Evolutionary conservation across 2,329 filamentous ascomycete genomes (phyloP), one percentile per base, ranked within the genome.

Genomic region (Bipolaris zeicola): DNA sequence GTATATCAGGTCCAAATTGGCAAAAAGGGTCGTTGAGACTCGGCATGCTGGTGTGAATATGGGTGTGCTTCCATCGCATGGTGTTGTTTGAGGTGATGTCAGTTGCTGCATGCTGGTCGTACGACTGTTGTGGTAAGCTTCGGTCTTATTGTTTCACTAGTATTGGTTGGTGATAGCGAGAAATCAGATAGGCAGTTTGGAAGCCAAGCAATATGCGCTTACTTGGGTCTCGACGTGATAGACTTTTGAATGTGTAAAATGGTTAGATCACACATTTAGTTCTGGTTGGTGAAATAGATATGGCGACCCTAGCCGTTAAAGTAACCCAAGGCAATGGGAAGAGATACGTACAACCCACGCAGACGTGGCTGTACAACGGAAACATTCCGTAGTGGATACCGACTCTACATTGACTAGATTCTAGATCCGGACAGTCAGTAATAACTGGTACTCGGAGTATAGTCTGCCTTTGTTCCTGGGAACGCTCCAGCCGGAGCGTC

Each of bases 401-500:
- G 5, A 26, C 34, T 3, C 2, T 5, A 3, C 5, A 26, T 43
- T n/a, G 16, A 18, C 38, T 20, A 22, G n/a, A 22, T 13, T 37
- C 20, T 14, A 33, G 14, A 14, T 42, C 22, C 10, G 20, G 33
- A n/a, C 26, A 13, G 16, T 74, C 60, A 76, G 55, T 74, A 76
- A 33, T 75, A 75, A 41, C 60, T 70, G 6, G 66, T 62, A 11
- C 64, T 66, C 5, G 64, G 62, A 42, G 63, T 47, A 59, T 77
- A 76, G 14, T 74, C 66, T n/a, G 60, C 52, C 52, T 66, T 70
- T 1, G 71, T 68, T 3, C 73, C 73, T 10, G 74, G 75, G 50
- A 77, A 78, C 0, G 73, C 75, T 22, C 76, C 75, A 2, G 63
- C 68, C 6, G 73, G 69, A 26, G 62, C 55, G 46, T 22, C 63